Evolutionary conservation across 176 grass and related monocot genomes (phyloP).

Genomic region (Oryza officinalis): DNA sequence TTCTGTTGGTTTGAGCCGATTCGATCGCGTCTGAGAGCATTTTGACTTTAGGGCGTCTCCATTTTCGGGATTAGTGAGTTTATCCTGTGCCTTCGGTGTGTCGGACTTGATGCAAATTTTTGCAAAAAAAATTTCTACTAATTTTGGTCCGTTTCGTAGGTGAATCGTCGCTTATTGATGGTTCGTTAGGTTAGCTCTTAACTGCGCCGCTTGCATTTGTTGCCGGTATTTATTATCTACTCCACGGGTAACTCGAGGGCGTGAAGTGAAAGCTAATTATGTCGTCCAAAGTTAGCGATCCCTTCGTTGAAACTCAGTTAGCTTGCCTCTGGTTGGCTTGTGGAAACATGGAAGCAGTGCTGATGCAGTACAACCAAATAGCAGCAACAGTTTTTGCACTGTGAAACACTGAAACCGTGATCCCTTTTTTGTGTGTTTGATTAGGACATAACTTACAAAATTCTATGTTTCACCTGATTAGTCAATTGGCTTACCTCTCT

Average conservation of each 20-base stretch:
- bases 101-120: not conserved
- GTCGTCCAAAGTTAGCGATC: not conserved
- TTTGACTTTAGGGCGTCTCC: constrained; percentile 17
- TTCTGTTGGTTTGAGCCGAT: constrained; percentile 10
- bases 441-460: constrained; percentile 22
- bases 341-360: constrained; percentile 4
- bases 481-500: constrained; percentile 26
- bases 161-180: not conserved
- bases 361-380: not conserved
- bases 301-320: not conserved
- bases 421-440: constrained; percentile 29
- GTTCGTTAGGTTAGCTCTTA: not conserved
- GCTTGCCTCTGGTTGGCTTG: not conserved
- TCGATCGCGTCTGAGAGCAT: constrained; percentile 27
- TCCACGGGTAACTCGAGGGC: not conserved
- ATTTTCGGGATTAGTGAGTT: constrained; percentile 9
- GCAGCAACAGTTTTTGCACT: not conserved
- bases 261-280: not conserved
- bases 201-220: not conserved
- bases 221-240: constrained; percentile 8
- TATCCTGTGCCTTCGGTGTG: not conserved
- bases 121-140: not conserved
- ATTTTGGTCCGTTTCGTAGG: not conserved
- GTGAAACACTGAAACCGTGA: not conserved
- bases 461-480: not conserved